Base-by-base conservation (phyloP, 768 basidiomycete genomes). In the Pulveroboletus frians region DNA sequence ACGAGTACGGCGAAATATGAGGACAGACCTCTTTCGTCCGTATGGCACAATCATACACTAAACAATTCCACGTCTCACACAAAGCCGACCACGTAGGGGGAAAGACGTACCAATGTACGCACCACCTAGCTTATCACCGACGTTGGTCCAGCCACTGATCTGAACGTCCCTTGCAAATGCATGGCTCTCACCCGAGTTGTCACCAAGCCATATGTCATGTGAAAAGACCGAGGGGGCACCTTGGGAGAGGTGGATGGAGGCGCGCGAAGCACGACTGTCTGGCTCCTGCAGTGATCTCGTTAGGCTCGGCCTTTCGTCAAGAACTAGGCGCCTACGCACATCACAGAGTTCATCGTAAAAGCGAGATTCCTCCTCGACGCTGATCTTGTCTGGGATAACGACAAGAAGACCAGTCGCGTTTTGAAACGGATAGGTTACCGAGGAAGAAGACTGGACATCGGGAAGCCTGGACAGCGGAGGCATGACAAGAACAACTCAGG, bases 1-100 rank as follows among this genome's bases (percentile, higher is more conserved):
- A 14, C 15, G 27, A 43, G 18, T 18, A 20, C 7, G 5, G 13
- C 8, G 9, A 17, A 6, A 23, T 5, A 17, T 18, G 29, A 26
- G 36, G 37, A 52, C 65, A 1, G 27, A 71, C 73, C 71, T 84
- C 83, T 63, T 79, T 82, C 0, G 84, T 86, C 23, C 71, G 77
- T 45, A 88, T 81, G 8, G 75, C 80, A 56, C 82, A 84, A 53
- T 87, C 84, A 58, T 85, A 88, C 9, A 85, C 85, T 77, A 47
- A 9, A 17, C 9, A 18, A 18, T 23, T 3, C 1, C 9, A 26
- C 9, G 13, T 15, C 3, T n/a, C 17, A 36, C 17, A 36, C 47
- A 32, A 21, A 23, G 30, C 15, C 13, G 18, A 26, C 11, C 10
- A 20, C 6, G 15, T 5, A 4, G n/a, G 0, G 4, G 5, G 10